Evolutionary conservation across 495 filamentous ascomycete genomes (phyloP), one percentile per base, ranked within the genome.

Genomic region (Saxophila tyrrhenica): DNA sequence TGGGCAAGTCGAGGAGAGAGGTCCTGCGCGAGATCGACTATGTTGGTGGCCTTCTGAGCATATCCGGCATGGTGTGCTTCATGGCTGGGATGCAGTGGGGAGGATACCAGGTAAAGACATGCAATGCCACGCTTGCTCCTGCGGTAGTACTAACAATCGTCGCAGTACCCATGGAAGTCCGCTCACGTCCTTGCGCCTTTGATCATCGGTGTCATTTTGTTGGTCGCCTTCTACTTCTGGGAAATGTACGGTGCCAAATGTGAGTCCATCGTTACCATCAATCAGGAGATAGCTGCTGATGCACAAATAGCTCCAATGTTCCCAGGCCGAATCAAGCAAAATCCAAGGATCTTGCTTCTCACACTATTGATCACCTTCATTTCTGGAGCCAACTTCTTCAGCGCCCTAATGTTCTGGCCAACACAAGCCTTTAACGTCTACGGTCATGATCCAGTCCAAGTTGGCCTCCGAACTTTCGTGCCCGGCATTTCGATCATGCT

Each of bases 371-470:
- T 87, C 63, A 86, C 83, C 13, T 84, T 83, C 66, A 84, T 87
- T 41, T 82, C 77, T 7, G 84, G 84, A 10, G 80, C 82, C 52
- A 86, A 86, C 64, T 87, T 86, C 74, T 86, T 86, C 69, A 13
- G 5, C 8, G 15, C 41, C 3, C n/a, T 44, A 17, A 44, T 44
- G 15, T 86, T 66, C 80, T 87, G 41, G 84, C 84, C 84, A 0
- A 83, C 80, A 0, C 77, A 87, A 67, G 79, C 82, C 0, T 85
- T 81, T 71, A 86, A 86, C 61, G 80, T 86, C 9, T 86, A 85
- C 55, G 83, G 82, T 15, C 80, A 86, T 54, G 78, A 84, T 54
- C 82, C 83, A 5, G 65, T 82, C 17, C 76, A 69, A 17, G 76
- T 86, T 45, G 83, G 83, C 29, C 60, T 87, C 52, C 77, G 83